These are phyloP conservation scores for Sclerotinia sclerotiorum DNA, from an alignment of 2,329 filamentous ascomycete genomes.

Conservation along the genomic window DNA sequence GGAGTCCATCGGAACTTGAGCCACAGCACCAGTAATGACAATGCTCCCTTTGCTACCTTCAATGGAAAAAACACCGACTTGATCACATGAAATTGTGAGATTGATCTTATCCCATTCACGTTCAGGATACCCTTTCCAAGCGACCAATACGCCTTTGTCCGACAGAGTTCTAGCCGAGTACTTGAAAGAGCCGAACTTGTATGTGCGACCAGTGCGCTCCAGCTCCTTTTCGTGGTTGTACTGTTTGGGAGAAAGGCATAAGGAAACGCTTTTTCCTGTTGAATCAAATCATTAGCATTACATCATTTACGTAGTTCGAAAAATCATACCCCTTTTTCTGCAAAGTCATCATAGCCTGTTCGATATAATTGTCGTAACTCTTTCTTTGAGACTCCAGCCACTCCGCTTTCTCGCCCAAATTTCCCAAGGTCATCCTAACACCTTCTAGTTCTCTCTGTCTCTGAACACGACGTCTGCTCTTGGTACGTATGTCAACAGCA, in stretches of 20 bases:
- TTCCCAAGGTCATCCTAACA: slow-evolving; percentile 70
- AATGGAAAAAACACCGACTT: slow-evolving; percentile 89
- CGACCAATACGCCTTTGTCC: slow-evolving; percentile 90
- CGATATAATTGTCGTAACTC: slow-evolving; percentile 98
- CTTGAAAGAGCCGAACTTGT: slow-evolving; percentile 97
- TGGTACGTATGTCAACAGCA: slow-evolving; percentile 93
- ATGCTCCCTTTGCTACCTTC: slow-evolving; percentile 90
- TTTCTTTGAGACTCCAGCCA: slow-evolving; percentile 95
- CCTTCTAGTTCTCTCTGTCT: slow-evolving; percentile 87
- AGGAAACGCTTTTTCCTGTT: slow-evolving; percentile 83
- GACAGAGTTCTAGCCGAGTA: slow-evolving; percentile 86
- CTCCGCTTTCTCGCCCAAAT: slow-evolving; percentile 80
- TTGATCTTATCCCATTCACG: slow-evolving; percentile 90
- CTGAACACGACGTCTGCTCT: slow-evolving; percentile 89
- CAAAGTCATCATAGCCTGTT: slow-evolving; percentile 94
- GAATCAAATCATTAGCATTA: slow-evolving; percentile 26
- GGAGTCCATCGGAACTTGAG: slow-evolving; percentile 86
- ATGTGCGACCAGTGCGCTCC: slow-evolving; percentile 85
- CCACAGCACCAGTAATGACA: slow-evolving; percentile 92
- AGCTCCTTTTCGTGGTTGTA: slow-evolving; percentile 98
- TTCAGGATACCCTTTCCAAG: slow-evolving; percentile 81
- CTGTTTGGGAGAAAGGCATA: slow-evolving; percentile 92
- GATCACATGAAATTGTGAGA: slow-evolving; percentile 89
- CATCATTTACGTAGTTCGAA: background rate
- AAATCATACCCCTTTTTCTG: slow-evolving; percentile 81